Base-by-base conservation (phyloP, 1,284 basidiomycete species). In the Austroboletus niveus region DNA sequence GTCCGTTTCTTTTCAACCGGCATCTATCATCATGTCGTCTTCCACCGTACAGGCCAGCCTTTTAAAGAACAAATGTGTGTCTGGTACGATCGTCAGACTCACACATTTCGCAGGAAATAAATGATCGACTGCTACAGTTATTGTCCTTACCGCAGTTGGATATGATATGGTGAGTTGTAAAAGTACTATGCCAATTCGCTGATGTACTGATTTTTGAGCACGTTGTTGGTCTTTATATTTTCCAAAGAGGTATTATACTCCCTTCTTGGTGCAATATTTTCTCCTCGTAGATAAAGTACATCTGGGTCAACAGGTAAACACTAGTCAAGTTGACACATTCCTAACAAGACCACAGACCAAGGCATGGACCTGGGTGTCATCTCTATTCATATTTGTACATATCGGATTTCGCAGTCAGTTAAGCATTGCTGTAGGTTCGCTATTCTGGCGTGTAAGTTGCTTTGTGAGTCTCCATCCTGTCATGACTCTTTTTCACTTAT, bases 121-220 rank as follows among this genome's bases (percentile, higher is more conserved):
- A 11, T 17, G 3, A 32, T 7, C 42, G n/a, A 32, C 17, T 27
- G 10, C 24, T 6, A 14, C 44, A 53, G 52, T 43, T 14, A 30
- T 22, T 30, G 7, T 47, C 14, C 22, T 46, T 2, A 42, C 10
- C 27, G 43, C 42, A 3, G 36, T 54, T 4, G 52, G 30, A 35
- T 54, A 54, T 24, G 52, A 53, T 47, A 47, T 14, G 7, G 50
- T 51, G 31, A 32, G 31, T 32, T 32, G 12, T 11, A 11, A 12
- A 29, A 8, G 8, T 29, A 4, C 27, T 29, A 8, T 29, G 4
- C 8, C 4, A 8, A 29, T 29, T 17, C 4, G 4, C 12, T 38
- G n/a, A 38, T 15, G 8, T 38, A 17, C 35, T 38, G n/a, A 38
- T 4, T 4, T 38, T 15, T 15, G 17, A 5, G 11, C 27, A 4